Evolutionary conservation across 495 filamentous ascomycete species (phyloP), one percentile per base, ranked within the genome.

Genomic region (Immersiella caudata): DNA sequence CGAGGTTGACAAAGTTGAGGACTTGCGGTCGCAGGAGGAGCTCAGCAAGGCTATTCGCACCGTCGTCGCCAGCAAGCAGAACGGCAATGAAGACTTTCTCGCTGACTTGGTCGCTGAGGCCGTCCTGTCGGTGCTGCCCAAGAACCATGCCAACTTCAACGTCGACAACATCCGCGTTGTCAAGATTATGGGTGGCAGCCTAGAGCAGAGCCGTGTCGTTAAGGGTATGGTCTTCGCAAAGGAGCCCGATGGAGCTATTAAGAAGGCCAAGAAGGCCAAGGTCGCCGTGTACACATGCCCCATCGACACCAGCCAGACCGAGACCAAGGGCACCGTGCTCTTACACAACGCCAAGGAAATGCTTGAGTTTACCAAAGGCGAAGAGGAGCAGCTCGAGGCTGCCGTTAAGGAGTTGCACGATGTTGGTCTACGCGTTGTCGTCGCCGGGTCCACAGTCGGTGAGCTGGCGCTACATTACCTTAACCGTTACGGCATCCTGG

Each of bases 261-360:
- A 96, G 86, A 93, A 92, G 81, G 93, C 90, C 62, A 85, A 81
- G 69, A 94, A 92, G 80, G 95, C 96, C 71, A 97, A 96, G 85
- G 96, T 99, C 65, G 96, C 89, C 62, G 94, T 98, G 49, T 99
- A 91, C 86, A 93, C 91, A 73, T 99, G 96, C 83, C 89, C 96
- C 50, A 92, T 99, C 79, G 96, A 99, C 76, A 94, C 86, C 80
- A 91, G 86, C 72, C 93, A 97, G 85, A 99, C 96, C 27, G 96
- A 99, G 81, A 99, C 96, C 71, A 99, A 99, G 84, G 96, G 96
- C n/a, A 99, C 96, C 18, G 96, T 99, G n/a, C 83, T 99, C 46
- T 76, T 99, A 68, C 92, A 98, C 79, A 98, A 97, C 74, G 94
- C 94, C 29, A 91, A 97, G 82, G 96, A 99, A 80, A 97, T 99